phyloP scores from a whole-genome alignment of 345 rosid genomes.

The Clausena lansium region DNA sequence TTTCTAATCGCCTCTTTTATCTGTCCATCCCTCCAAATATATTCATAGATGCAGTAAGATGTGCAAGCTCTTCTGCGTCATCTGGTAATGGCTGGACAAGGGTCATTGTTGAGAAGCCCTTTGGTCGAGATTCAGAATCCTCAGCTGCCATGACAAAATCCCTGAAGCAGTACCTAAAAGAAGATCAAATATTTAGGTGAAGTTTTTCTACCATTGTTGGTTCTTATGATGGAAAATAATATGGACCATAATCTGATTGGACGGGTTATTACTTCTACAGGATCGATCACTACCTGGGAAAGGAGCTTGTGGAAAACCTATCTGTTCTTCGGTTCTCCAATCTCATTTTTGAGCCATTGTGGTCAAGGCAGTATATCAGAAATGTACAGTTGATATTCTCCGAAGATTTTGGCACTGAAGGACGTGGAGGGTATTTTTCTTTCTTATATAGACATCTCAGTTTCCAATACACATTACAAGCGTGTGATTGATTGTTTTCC shows the following conservation, averaged over 20 bases:
- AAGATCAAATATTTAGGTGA: constrained; percentile 96
- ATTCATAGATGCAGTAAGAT: constrained; percentile 86
- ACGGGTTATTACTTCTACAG: constrained; percentile 41
- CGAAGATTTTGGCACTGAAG: constrained; percentile 98
- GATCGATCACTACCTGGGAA: constrained; percentile 97
- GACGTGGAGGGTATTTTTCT: constrained; percentile 89
- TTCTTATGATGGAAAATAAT: not conserved
- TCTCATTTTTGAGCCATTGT: constrained; percentile 92
- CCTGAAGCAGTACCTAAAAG: constrained; percentile 75
- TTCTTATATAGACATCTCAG: constrained; percentile 4
- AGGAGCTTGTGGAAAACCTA: constrained; percentile 95
- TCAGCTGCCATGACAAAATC: constrained; percentile 90
- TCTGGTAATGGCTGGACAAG: constrained; percentile 94
- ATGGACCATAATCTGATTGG: constrained; percentile 18
- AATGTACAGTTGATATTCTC: constrained; percentile 93
- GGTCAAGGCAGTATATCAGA: constrained; percentile 96
- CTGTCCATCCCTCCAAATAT: constrained; percentile 95
- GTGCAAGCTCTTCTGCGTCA: constrained; percentile 89
- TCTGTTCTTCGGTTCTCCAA: constrained; percentile 98
- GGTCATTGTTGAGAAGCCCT: constrained; percentile 99
- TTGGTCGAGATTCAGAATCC: constrained; percentile 95
- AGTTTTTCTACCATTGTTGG: constrained; percentile 8
- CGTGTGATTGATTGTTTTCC: constrained; percentile 1
- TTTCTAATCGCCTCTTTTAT: constrained; percentile 92
- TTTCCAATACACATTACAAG: not conserved